Conservation (phyloP, 2,329 filamentous ascomycete species). For the Penicillium sp. region DNA sequence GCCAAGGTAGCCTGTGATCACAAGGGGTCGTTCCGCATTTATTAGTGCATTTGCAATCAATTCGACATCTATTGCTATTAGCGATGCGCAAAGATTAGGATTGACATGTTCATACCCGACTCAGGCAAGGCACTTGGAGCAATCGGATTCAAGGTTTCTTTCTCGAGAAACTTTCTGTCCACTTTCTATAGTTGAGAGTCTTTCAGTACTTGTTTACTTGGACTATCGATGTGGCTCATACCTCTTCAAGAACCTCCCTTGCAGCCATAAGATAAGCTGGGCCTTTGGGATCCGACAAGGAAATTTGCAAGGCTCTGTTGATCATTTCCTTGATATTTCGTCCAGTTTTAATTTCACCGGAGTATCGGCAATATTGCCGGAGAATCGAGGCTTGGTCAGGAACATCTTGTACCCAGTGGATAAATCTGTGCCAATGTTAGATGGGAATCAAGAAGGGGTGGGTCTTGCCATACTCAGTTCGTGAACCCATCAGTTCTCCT, state of each 20-base stretch:
- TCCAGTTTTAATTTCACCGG: slow-evolving; percentile 76
- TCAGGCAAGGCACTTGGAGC: slow-evolving; percentile 11
- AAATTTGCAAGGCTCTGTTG: slow-evolving; percentile 77
- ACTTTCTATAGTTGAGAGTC: slow-evolving; percentile 8
- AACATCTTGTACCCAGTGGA: slow-evolving; percentile 80
- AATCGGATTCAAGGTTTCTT: slow-evolving; percentile 12
- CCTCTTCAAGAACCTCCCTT: slow-evolving; percentile 78
- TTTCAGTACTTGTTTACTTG: neutral
- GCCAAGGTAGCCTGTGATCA: slow-evolving; percentile 52
- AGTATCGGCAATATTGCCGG: slow-evolving; percentile 79
- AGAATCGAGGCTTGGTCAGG: slow-evolving; percentile 77
- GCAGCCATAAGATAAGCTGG: slow-evolving; percentile 78
- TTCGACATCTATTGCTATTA: slow-evolving; percentile 28
- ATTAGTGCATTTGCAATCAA: slow-evolving; percentile 43
- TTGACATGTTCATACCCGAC: neutral
- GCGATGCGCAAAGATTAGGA: neutral
- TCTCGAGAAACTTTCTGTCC: slow-evolving; percentile 11
- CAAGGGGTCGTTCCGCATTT: slow-evolving; percentile 45
- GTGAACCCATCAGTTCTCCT: slow-evolving; percentile 69
- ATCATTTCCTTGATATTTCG: slow-evolving; percentile 85
- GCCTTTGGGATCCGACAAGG: slow-evolving; percentile 70
- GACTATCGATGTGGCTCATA: slow-evolving; percentile 47
- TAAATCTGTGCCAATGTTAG: slow-evolving; percentile 33
- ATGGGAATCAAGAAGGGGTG: neutral
- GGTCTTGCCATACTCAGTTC: slow-evolving; percentile 62